phyloP scores from a whole-genome alignment of 2,329 filamentous ascomycete genomes.

The Alternaria novae-zelandiae region DNA sequence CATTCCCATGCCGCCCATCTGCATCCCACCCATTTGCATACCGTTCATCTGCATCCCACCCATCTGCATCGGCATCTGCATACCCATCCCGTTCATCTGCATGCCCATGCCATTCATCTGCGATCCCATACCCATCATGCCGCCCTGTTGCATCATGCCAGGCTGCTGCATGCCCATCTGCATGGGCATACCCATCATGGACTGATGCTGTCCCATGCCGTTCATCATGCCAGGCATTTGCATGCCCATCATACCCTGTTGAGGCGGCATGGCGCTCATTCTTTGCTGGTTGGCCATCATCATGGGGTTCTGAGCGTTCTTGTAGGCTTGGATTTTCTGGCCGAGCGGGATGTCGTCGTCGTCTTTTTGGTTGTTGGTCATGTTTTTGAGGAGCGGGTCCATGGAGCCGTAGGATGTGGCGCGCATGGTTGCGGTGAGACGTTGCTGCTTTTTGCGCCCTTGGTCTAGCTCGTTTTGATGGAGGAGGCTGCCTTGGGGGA shows the following conservation, averaged over 20 bases:
- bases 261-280: conserved; percentile 13
- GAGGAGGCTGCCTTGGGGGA: conserved; percentile 51
- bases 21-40: conserved; percentile 18
- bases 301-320: conserved; percentile 36
- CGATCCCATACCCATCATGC: conserved; percentile 6
- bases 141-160: conserved; percentile 4
- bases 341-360: conserved; percentile 39
- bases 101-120: conserved; percentile 6
- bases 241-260: conserved; percentile 28
- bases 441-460: conserved; percentile 44
- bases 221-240: conserved; percentile 24
- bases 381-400: conserved; percentile 37
- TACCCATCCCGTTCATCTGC: conserved; percentile 14
- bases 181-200: conserved; percentile 7
- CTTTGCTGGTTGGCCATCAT: conserved; percentile 21
- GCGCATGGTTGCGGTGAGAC: conserved; percentile 43
- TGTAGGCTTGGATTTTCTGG: conserved; percentile 48
- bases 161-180: conserved; percentile 9
- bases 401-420: conserved; percentile 36
- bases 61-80: conserved; percentile 3
- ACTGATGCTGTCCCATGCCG: conserved; percentile 11
- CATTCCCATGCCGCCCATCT: background rate
- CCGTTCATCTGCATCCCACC: background rate
- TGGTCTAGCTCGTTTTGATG: conserved; percentile 47
- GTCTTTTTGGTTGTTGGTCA: conserved; percentile 32